Conservation (phyloP, 2,329 filamentous ascomycete genomes). For the Aspergillus niger region DNA sequence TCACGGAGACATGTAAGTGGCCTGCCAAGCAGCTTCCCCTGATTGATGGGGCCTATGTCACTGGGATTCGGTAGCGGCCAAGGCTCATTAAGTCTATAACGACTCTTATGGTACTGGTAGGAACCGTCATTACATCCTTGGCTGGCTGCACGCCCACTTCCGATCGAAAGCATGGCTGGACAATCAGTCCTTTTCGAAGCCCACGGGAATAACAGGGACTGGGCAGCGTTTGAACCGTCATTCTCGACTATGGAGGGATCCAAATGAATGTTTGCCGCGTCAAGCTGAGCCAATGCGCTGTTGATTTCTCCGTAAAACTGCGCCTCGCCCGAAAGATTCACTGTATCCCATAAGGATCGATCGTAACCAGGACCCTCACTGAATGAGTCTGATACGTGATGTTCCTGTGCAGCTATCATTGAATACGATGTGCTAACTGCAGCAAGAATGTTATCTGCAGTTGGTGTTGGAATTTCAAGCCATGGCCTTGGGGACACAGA, state of each 20-base stretch:
- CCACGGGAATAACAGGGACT: slow-evolving; percentile 4
- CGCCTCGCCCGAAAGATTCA: neutral
- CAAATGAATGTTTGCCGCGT: neutral
- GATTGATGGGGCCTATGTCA: neutral
- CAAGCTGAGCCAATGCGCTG: slow-evolving; percentile 4
- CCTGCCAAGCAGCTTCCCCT: slow-evolving; percentile 6
- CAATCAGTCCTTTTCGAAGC: slow-evolving; percentile 3
- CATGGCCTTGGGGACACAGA: slow-evolving; percentile 7
- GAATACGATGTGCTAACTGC: slow-evolving; percentile 5
- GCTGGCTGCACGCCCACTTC: neutral
- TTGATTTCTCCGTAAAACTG: neutral
- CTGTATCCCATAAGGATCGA: slow-evolving; percentile 6
- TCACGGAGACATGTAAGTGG: slow-evolving; percentile 22
- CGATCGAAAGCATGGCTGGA: neutral
- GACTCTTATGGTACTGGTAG: neutral
- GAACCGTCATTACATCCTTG: neutral
- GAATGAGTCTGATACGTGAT: slow-evolving; percentile 7
- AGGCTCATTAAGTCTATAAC: neutral
- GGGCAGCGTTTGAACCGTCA: neutral
- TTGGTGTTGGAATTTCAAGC: slow-evolving; percentile 5
- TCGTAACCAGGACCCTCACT: neutral
- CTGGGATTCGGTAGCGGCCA: neutral
- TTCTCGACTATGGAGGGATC: slow-evolving; percentile 7
- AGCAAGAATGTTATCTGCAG: slow-evolving; percentile 5
- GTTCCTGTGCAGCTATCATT: slow-evolving; percentile 11